These are phyloP conservation scores for Talaromyces wortmannii DNA, from an alignment of 495 filamentous ascomycete species.

Conservation along the genomic window DNA sequence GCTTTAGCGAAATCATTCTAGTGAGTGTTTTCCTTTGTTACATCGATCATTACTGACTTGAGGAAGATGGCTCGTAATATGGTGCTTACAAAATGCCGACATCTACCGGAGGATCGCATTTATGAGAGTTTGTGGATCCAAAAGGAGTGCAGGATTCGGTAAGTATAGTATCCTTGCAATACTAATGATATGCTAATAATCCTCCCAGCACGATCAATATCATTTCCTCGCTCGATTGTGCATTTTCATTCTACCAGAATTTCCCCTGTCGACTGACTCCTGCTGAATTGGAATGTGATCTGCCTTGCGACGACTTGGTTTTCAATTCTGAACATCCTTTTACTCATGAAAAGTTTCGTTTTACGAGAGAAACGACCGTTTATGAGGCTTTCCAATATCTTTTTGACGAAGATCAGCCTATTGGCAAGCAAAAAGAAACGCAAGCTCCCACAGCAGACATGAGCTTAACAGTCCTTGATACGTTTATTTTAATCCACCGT, in stretches of 20 bases:
- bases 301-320: slow-evolving; percentile 29
- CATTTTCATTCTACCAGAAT: slow-evolving; percentile 40
- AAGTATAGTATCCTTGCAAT: background rate
- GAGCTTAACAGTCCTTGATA: slow-evolving; percentile 27
- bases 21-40: slow-evolving; percentile 9
- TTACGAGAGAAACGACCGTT: slow-evolving; percentile 22
- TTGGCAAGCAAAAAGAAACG: background rate
- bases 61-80: slow-evolving; percentile 28
- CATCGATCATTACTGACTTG: slow-evolving; percentile 1
- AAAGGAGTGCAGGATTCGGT: slow-evolving; percentile 38
- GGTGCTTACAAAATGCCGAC: slow-evolving; percentile 24
- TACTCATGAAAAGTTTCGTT: slow-evolving; percentile 25
- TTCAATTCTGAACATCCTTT: slow-evolving; percentile 35
- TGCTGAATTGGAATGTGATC: slow-evolving; percentile 30
- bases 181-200: slow-evolving; percentile 6
- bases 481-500: slow-evolving; percentile 40
- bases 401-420: slow-evolving; percentile 16
- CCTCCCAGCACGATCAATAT: slow-evolving; percentile 24
- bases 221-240: slow-evolving; percentile 34
- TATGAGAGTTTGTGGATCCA: slow-evolving; percentile 35
- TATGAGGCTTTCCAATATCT: slow-evolving; percentile 28
- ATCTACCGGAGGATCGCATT: slow-evolving; percentile 19
- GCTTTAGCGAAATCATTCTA: slow-evolving; percentile 36
- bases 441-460: slow-evolving; percentile 6
- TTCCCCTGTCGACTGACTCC: slow-evolving; percentile 33